phyloP scores from a whole-genome alignment of 805 yeast genomes.

The Saccharomycopsis babjevae region DNA sequence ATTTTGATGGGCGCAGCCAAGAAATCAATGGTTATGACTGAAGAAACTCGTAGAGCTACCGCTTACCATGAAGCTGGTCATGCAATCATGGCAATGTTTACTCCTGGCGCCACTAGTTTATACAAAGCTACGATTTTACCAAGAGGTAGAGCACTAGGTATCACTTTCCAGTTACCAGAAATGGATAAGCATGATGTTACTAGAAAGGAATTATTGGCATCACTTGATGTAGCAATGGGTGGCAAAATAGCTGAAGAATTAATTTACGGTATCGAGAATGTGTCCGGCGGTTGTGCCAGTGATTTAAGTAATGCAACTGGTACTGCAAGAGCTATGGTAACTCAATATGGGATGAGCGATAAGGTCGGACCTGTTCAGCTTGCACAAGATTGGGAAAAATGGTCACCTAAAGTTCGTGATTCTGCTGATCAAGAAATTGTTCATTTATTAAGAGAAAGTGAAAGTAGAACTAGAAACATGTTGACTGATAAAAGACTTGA shows the following conservation, averaged over 20 bases:
- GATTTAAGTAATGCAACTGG: constrained; percentile 85
- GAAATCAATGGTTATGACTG: constrained; percentile 95
- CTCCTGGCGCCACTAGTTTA: constrained; percentile 88
- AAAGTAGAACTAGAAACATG: constrained; percentile 64
- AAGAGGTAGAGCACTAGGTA: constrained; percentile 92
- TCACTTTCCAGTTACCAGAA: constrained; percentile 95
- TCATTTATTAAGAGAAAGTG: constrained; percentile 61
- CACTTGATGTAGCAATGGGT: constrained; percentile 97
- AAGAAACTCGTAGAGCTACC: constrained; percentile 84
- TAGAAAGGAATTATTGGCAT: constrained; percentile 77
- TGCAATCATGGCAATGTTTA: constrained; percentile 93
- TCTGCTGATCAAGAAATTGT: constrained; percentile 91
- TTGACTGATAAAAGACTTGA: constrained; percentile 55
- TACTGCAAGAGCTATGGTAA: constrained; percentile 94
- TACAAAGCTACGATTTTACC: constrained; percentile 97
- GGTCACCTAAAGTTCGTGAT: constrained; percentile 85
- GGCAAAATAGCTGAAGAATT: constrained; percentile 96
- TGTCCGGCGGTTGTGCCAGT: constrained; percentile 90
- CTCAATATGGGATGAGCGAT: constrained; percentile 93
- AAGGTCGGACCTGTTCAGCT: constrained; percentile 86
- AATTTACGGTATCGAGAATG: constrained; percentile 82
- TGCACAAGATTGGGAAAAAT: constrained; percentile 85
- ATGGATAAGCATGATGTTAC: constrained; percentile 96
- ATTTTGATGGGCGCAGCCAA: constrained; percentile 97
- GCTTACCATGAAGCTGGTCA: constrained; percentile 99